Evolutionary conservation across 768 basidiomycete genomes (phyloP).

Genomic region (Macrolepiota fuliginosa): DNA sequence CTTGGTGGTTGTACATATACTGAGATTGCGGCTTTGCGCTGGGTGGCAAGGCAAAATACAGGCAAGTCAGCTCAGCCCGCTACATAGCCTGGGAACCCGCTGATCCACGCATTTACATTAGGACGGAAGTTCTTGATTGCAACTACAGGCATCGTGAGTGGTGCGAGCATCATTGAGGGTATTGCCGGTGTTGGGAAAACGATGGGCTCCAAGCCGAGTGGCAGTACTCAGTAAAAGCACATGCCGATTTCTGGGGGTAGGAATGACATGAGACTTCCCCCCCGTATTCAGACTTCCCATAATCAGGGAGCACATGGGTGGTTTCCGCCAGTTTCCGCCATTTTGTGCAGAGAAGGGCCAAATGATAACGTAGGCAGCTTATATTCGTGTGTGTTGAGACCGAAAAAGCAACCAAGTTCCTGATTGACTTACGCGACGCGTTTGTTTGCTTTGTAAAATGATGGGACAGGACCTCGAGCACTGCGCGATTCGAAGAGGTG

Average conservation of each 20-base stretch:
- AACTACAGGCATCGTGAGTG: conserved; percentile 89
- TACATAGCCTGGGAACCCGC: conserved; percentile 8
- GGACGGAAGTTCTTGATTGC: conserved; percentile 88
- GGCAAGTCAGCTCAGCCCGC: conserved; percentile 41
- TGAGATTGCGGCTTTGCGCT: conserved; percentile 92
- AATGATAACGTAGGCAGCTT: conserved; percentile 20
- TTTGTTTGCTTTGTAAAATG: conserved; percentile 39
- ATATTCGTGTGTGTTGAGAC: conserved; percentile 12
- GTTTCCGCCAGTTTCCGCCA: conserved; percentile 18
- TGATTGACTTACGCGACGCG: conserved; percentile 44
- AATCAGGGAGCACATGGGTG: conserved; percentile 27
- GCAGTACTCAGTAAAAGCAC: conserved; percentile 10
- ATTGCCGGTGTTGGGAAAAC: conserved; percentile 39
- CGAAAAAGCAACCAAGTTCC: conserved; percentile 18
- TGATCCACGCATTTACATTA: conserved; percentile 26
- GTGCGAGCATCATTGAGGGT: conserved; percentile 67
- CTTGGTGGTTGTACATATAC: conserved; percentile 97
- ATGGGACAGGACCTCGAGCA: conserved; percentile 11
- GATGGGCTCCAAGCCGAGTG: conserved; percentile 16
- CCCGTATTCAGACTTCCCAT: conserved; percentile 17
- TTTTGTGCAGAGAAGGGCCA: conserved; percentile 26
- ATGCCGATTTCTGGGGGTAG: conserved; percentile 2
- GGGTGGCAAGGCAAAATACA: conserved; percentile 84
- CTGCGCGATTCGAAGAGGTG: not conserved
- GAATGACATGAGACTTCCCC: conserved; percentile 11